These are phyloP conservation scores for Hymenoscyphus infarciens DNA, from an alignment of 2,329 filamentous ascomycete genomes.

Conservation along the genomic window DNA sequence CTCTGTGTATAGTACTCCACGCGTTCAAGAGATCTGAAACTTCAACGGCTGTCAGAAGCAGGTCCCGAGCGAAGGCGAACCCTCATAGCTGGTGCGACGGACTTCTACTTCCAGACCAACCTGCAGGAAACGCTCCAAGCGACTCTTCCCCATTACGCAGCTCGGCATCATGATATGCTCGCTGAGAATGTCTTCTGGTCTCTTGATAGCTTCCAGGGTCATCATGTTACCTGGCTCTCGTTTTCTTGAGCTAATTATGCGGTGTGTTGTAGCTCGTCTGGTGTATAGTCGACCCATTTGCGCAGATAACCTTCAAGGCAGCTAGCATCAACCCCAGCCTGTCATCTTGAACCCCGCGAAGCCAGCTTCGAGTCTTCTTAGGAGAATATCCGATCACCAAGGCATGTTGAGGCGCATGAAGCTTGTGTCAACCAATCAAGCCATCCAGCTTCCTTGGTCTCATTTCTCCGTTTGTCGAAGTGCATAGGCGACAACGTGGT, in stretches of 20 bases:
- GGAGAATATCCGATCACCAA: slow-evolving; percentile 17
- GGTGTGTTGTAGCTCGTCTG: background rate
- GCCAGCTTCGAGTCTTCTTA: slow-evolving; percentile 27
- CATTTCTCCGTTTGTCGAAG: slow-evolving; percentile 30
- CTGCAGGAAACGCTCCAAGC: slow-evolving; percentile 9
- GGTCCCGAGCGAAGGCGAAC: slow-evolving; percentile 7
- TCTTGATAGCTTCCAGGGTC: background rate
- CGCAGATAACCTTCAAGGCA: slow-evolving; percentile 3
- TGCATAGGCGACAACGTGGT: slow-evolving; percentile 33
- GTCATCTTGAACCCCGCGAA: slow-evolving; percentile 17
- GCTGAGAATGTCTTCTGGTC: background rate
- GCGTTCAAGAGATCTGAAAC: slow-evolving; percentile 34
- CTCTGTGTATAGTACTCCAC: slow-evolving; percentile 29
- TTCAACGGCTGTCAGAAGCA: slow-evolving; percentile 27
- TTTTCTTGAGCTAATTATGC: slow-evolving; percentile 4
- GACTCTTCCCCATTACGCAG: background rate
- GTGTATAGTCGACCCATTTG: background rate
- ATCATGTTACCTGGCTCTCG: background rate
- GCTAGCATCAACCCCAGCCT: slow-evolving; percentile 4
- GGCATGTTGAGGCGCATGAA: slow-evolving; percentile 23
- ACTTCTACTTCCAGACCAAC: slow-evolving; percentile 14
- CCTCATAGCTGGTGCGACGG: slow-evolving; percentile 8
- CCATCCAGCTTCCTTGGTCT: slow-evolving; percentile 11
- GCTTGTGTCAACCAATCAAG: slow-evolving; percentile 21
- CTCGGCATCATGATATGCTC: slow-evolving; percentile 1